Percentiles rank a stretch among this genome's conserved stretches.
These are phyloP conservation scores for Aspergillus haitiensis DNA, from an alignment of 495 filamentous ascomycete species.

Conservation along the genomic window DNA sequence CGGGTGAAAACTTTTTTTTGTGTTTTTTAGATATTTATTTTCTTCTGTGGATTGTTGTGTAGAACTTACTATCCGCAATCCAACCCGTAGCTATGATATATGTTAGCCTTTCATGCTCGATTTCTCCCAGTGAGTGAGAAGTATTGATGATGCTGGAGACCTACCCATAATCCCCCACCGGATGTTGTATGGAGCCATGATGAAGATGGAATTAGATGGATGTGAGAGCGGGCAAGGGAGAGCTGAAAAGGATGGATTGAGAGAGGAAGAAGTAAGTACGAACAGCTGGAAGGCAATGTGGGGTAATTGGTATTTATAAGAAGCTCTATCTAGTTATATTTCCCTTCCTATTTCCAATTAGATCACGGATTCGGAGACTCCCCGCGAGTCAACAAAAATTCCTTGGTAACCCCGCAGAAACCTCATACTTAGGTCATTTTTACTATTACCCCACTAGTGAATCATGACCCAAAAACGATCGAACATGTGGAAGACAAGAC, in stretches of 20 bases:
- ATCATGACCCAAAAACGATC: neutral
- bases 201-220: constrained; percentile 11
- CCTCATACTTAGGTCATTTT: neutral
- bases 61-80: constrained; percentile 66
- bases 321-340: no score
- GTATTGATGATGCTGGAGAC: neutral
- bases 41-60: neutral
- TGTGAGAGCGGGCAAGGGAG: neutral
- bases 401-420: neutral
- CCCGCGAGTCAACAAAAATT: no score
- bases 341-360: constrained; percentile 20
- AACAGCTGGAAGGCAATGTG: constrained; percentile 1
- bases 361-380: neutral
- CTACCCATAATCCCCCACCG: constrained; percentile 77
- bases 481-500: neutral
- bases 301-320: neutral
- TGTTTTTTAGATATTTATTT: neutral
- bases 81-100: constrained; percentile 63
- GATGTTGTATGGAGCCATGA: constrained; percentile 57
- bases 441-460: neutral
- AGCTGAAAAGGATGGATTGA: neutral
- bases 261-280: neutral
- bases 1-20: constrained; percentile 65
- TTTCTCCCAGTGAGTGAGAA: neutral
- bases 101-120: neutral